These are phyloP conservation scores for Microbotryomycetes sp. DNA, from an alignment of 1,284 basidiomycete species.

Conservation along the genomic window DNA sequence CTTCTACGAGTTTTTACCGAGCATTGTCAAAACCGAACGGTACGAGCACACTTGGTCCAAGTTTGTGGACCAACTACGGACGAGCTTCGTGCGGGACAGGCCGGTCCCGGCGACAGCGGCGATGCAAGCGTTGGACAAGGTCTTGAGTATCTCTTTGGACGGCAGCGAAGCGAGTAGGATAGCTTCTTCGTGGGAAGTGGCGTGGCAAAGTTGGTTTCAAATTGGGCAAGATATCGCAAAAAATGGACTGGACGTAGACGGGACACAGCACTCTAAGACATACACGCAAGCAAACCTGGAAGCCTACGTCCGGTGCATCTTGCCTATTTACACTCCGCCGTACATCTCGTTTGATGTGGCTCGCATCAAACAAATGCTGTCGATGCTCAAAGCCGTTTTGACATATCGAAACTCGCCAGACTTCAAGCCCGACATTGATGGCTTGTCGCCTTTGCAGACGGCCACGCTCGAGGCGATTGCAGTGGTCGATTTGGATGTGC, in stretches of 20 bases:
- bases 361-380: slow-evolving; percentile 60
- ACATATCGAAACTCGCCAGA: slow-evolving; percentile 76
- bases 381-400: slow-evolving; percentile 69
- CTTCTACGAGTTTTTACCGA: slow-evolving; percentile 68
- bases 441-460: slow-evolving; percentile 67
- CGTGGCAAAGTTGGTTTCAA: slow-evolving; percentile 62
- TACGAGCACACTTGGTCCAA: slow-evolving; percentile 64
- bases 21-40: slow-evolving; percentile 62
- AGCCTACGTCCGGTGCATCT: slow-evolving; percentile 65
- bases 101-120: slow-evolving; percentile 67
- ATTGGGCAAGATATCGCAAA: slow-evolving; percentile 53
- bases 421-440: slow-evolving; percentile 78
- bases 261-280: slow-evolving; percentile 5
- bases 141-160: slow-evolving; percentile 47
- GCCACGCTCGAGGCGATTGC: slow-evolving; percentile 63
- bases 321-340: slow-evolving; percentile 36
- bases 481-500: slow-evolving; percentile 55
- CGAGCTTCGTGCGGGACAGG: slow-evolving; percentile 61
- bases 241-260: slow-evolving; percentile 3
- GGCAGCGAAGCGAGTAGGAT: slow-evolving; percentile 47
- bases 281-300: slow-evolving; percentile 76
- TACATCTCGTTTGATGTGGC: slow-evolving; percentile 44
- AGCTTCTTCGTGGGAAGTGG: slow-evolving; percentile 49
- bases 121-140: slow-evolving; percentile 69
- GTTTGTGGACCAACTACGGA: slow-evolving; percentile 61